Base-by-base conservation (phyloP, 495 filamentous ascomycete genomes). In the Pyrenopolyporus hunteri region DNA sequence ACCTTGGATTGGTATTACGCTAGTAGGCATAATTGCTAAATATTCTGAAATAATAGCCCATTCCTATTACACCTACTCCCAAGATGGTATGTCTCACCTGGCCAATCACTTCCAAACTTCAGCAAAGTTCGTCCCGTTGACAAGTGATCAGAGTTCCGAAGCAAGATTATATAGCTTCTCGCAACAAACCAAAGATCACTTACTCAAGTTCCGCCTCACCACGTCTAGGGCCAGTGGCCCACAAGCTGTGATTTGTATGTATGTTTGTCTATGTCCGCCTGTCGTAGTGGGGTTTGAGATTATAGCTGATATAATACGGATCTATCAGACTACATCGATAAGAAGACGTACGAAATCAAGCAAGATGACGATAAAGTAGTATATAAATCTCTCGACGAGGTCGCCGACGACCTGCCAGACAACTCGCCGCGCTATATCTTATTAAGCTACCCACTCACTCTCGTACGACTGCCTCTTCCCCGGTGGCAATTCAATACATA, bases 171-270 rank as follows among this genome's bases (percentile, higher is more conserved):
- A 98, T 76, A 88, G 93, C 20, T 96, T 98, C 84, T 93, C 91
- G 26, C 81, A 86, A 37, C 90, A 92, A 74, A 97, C 91, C 20
- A 90, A 85, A 74, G 87, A 90, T 64, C 85, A 89, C 70, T 83
- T 98, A 52, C 87, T 89, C 69, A 97, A 96, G 73, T 98, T 98
- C 78, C 90, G 94, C 31, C 80, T 98, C 7, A 83, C 87, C 8
- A 97, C 94, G 5, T 97, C 93, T 19, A 82, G 94, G 59, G 85
- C 90, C n/a, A 92, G 87, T 65, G 85, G 88, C 33, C 87, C 92
- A 0, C 92, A 97, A 79, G 94, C 92, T 52, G 83, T 93, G 63
- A 92, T 98, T 57, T 97, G 94, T 97, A 90, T 75, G 87, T 80
- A 68, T 63, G 72, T 80, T 73, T 42, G 49, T 40, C 47, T 59